Base-by-base conservation (phyloP, 176 grass and related monocot species). In the Oryza meridionalis region DNA sequence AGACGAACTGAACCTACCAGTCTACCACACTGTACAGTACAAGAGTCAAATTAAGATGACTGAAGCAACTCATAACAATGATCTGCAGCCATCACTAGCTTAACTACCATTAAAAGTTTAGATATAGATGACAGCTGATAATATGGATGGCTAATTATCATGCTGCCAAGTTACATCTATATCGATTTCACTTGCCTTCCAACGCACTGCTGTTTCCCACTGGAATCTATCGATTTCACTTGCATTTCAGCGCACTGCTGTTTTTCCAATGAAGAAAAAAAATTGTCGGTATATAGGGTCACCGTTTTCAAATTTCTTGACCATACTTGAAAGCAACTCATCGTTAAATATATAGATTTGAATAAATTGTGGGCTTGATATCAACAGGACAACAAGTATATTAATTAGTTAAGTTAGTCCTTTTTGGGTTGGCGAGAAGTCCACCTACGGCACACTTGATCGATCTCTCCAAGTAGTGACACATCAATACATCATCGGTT, bases 291-390 rank as follows among this genome's bases (percentile, higher is more conserved):
- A 70, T 63, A 40, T n/a, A n/a, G n/a, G 29, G 65, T 29, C 4
- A 62, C 9, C 9, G 4, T 67, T 80, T 61, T 9, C 12, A 6
- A 2, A 4, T 62, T 24, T 22, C 7, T 61, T 38, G 26, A 35
- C 26, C 25, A 77, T 45, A 77, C n/a, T 81, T 11, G 38, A 77
- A 37, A 69, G 21, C 38, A 70, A 68, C 4, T 45, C 16, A 44
- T 35, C 25, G 44, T 19, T 4, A 5, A 5, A 31, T 19, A 49
- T 32, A 2, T 40, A 13, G 19, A 4, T 61, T 0, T 67, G 68
- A n/a, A 62, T 11, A 64, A 63, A 13, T 25, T 40, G 76, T 4
- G n/a, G 14, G 11, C 0, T 35, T 13, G 58, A 49, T 74, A 11
- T 32, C 12, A 13, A 3, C 7, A 24, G 25, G 72, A 70, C 12